Percentiles rank a stretch among this genome's conserved stretches.
These are phyloP conservation scores for Thuidium tamariscinum DNA, from an alignment of 225 moss, liverwort and hornwort species.

Conservation along the genomic window DNA sequence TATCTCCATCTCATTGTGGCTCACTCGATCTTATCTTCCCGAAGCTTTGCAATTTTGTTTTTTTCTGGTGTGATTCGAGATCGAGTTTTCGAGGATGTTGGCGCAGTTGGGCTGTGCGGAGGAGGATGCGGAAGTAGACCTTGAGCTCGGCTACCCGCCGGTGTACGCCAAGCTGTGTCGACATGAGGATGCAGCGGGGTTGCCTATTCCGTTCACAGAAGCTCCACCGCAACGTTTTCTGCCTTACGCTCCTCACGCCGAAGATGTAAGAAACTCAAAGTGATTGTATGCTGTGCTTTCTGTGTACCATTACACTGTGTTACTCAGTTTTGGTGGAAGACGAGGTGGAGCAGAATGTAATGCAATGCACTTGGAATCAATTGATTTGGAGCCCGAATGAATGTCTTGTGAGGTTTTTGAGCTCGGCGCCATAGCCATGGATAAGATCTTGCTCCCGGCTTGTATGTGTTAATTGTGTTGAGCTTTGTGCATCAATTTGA, in stretches of 20 bases:
- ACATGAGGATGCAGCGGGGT: conserved; percentile 24
- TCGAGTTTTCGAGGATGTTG: conserved; percentile 6
- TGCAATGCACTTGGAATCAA: background rate
- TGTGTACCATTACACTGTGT: background rate
- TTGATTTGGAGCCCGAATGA: background rate
- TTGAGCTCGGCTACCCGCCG: conserved; percentile 43
- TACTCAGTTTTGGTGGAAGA: background rate
- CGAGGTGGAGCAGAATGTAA: background rate
- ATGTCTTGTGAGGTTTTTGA: background rate
- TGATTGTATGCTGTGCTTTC: background rate
- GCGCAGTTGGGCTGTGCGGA: conserved; percentile 27
- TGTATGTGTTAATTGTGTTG: background rate
- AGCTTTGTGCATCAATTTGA: background rate
- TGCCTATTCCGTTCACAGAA: conserved; percentile 42
- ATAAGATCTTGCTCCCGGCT: background rate
- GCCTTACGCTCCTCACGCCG: conserved; percentile 43
- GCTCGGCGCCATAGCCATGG: background rate
- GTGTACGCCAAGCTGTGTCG: conserved; percentile 52
- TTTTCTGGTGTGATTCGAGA: background rate
- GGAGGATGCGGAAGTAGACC: conserved; percentile 40
- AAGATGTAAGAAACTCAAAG: conserved; percentile 17
- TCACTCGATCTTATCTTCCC: background rate
- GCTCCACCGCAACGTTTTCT: conserved; percentile 51
- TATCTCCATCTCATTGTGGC: background rate
- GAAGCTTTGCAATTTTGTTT: background rate